Evolutionary conservation across 177 flowering plant species (phyloP).

Genomic region (Vitis hybrid): DNA sequence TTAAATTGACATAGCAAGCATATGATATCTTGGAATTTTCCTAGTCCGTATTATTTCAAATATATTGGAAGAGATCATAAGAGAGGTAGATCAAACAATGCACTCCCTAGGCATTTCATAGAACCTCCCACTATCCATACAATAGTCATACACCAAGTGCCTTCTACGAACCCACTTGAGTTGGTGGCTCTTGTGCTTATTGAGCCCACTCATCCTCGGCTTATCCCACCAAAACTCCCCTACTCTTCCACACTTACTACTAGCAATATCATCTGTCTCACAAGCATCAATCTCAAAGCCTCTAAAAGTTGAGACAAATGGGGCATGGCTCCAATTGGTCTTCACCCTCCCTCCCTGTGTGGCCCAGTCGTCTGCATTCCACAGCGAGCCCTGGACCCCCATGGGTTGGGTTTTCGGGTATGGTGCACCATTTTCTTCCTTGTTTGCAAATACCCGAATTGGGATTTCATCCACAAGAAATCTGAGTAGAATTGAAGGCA

Average conservation of each 20-base stretch:
- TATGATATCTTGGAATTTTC: no score
- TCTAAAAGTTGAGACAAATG: conserved; percentile 30
- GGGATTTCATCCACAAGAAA: conserved; percentile 38
- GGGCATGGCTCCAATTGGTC: conserved; percentile 44
- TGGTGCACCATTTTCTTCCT: conserved; percentile 23
- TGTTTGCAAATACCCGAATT: conserved; percentile 27
- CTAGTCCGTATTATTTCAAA: no score
- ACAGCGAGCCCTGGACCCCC: conserved; percentile 35
- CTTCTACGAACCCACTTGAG: conserved; percentile 24
- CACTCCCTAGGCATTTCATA: conserved; percentile 22
- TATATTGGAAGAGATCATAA: no score
- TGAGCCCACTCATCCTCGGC: conserved; percentile 19
- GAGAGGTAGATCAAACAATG: neutral
- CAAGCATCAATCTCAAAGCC: conserved; percentile 27
- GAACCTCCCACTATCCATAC: conserved; percentile 20
- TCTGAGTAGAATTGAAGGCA: conserved; percentile 11
- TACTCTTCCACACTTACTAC: conserved; percentile 8
- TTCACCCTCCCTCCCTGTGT: conserved; percentile 48
- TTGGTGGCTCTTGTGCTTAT: conserved; percentile 14
- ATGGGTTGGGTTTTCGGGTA: conserved; percentile 36
- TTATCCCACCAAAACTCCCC: conserved; percentile 30
- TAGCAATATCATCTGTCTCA: neutral
- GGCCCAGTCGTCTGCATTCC: conserved; percentile 58
- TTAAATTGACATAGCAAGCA: no score
- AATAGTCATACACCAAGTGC: conserved; percentile 29